phyloP scores from a whole-genome alignment of 495 filamentous ascomycete genomes.

The Penicillium coprophilum region DNA sequence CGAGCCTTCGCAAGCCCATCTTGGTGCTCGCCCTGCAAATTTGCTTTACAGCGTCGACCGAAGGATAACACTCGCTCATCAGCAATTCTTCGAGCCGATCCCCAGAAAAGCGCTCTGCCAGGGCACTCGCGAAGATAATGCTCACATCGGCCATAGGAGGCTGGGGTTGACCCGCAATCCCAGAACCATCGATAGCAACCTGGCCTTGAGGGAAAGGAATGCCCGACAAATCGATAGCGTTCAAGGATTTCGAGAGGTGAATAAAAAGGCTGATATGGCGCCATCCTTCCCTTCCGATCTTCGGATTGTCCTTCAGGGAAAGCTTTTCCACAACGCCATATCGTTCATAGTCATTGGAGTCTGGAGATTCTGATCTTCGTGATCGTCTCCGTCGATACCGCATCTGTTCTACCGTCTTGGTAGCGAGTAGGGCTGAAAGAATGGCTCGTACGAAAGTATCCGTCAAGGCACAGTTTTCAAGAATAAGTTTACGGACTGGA shows the following conservation, averaged over 20 bases:
- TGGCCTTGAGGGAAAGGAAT: constrained; percentile 68
- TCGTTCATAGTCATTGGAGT: constrained; percentile 38
- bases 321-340: constrained; percentile 81
- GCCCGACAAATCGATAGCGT: constrained; percentile 80
- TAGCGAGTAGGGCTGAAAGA: constrained; percentile 80
- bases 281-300: constrained; percentile 85
- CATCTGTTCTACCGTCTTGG: constrained; percentile 62
- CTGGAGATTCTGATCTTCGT: constrained; percentile 24
- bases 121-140: constrained; percentile 66
- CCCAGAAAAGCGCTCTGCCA: constrained; percentile 73
- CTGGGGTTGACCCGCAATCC: constrained; percentile 2
- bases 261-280: constrained; percentile 86
- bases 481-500: constrained; percentile 76
- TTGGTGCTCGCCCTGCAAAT: constrained; percentile 74
- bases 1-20: constrained; percentile 72
- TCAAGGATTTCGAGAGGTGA: constrained; percentile 82
- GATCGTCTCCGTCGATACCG: constrained; percentile 44
- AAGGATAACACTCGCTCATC: constrained; percentile 74
- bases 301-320: constrained; percentile 83
- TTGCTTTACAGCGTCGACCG: constrained; percentile 63
- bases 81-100: constrained; percentile 79
- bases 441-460: constrained; percentile 85
- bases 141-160: constrained; percentile 45
- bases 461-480: constrained; percentile 83
- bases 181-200: constrained; percentile 21